These are phyloP conservation scores for Geoglossum glabrum DNA, from an alignment of 495 filamentous ascomycete genomes.

Conservation along the genomic window DNA sequence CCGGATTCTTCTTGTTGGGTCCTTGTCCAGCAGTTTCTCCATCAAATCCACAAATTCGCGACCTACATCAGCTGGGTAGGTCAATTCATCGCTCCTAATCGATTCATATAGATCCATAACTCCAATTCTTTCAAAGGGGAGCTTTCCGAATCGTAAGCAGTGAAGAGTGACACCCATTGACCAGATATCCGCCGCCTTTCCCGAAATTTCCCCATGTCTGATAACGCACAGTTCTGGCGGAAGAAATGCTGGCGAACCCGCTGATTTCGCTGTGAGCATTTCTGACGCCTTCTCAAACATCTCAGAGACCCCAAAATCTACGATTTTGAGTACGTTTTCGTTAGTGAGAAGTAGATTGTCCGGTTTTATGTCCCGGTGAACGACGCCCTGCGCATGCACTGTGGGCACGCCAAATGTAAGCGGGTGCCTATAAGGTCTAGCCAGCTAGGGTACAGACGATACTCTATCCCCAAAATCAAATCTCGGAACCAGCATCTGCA, in stretches of 20 bases:
- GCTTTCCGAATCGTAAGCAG: conserved; percentile 68
- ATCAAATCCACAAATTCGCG: conserved; percentile 49
- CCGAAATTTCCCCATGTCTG: conserved; percentile 73
- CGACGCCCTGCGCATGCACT: conserved; percentile 86
- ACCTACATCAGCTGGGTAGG: conserved; percentile 23
- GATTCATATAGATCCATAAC: conserved; percentile 78
- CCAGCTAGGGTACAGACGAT: conserved; percentile 31
- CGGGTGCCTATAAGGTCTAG: neutral
- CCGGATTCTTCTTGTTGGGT: conserved; percentile 56
- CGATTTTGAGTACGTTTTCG: conserved; percentile 86
- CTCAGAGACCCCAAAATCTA: conserved; percentile 95
- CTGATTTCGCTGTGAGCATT: conserved; percentile 88
- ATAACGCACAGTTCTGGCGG: conserved; percentile 82
- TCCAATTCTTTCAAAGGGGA: conserved; percentile 62
- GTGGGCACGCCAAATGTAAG: neutral
- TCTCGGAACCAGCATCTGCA: conserved; percentile 91
- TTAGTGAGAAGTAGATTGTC: conserved; percentile 83
- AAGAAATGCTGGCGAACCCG: conserved; percentile 86
- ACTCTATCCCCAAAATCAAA: conserved; percentile 88
- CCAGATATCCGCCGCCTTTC: conserved; percentile 88
- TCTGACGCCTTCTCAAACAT: conserved; percentile 83
- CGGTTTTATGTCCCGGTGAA: conserved; percentile 95
- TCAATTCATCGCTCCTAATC: conserved; percentile 43
- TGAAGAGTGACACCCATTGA: conserved; percentile 95
- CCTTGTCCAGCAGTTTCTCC: conserved; percentile 47